Base-by-base conservation (phyloP, 805 yeast species). In the Candida sonorensis region DNA sequence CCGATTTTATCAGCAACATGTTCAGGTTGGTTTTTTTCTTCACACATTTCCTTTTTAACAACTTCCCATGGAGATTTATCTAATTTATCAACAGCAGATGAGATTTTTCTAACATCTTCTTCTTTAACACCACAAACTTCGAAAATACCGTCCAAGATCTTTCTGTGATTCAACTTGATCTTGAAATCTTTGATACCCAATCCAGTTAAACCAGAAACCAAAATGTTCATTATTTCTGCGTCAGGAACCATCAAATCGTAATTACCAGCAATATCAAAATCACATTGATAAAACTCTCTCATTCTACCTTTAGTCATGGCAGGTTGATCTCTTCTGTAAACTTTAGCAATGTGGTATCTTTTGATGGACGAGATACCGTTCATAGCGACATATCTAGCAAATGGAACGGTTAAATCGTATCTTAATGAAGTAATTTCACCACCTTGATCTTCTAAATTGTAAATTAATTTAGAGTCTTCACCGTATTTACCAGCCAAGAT, bases 221-320 rank as follows among this genome's bases (percentile, higher is more conserved):
- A 61, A 36, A 92, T 67, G 38, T 81, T 75, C 64, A 92, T 69
- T 37, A 80, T 68, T 64, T 92, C 99, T 7, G 97, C 77, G 57
- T 92, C 99, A 16, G 98, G 95, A 29, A 92, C 92, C 98, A 92
- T 92, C 18, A 78, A 51, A 51, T 92, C 98, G 57, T 82, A 90
- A 36, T 59, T 61, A 33, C 99, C 99, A 15, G 99, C 99, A 52
- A 92, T 69, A 60, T 92, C 99, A 50, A 92, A 84, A 65, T 92
- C 99, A 68, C 99, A 92, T 65, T 92, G 99, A 61, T 92, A 92
- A 53, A 92, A 92, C 62, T 92, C 99, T 73, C 99, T 83, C 98
- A 92, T 92, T 63, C 99, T 77, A 40, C 99, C 99, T 63, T 92
- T 92, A 31, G 97, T 90, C 98, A 92, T 92, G 7, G 99, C 99